phyloP scores from a whole-genome alignment of 2,329 filamentous ascomycete genomes.

The Sclerotinia subarctica region DNA sequence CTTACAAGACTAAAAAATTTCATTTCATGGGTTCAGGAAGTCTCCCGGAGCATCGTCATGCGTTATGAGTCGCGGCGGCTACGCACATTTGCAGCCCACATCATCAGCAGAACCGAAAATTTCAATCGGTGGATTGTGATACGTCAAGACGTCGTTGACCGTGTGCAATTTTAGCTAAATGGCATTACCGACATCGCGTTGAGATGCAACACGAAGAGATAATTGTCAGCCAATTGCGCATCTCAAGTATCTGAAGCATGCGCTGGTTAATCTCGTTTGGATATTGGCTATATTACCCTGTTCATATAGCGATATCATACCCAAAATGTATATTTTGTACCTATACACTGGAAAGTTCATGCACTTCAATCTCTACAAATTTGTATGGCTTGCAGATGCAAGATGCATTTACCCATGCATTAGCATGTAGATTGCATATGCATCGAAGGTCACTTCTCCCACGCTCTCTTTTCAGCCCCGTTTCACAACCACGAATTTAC shows the following conservation, averaged over 20 bases:
- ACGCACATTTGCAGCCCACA: conserved; percentile 1
- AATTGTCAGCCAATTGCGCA: background rate
- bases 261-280: background rate
- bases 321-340: background rate
- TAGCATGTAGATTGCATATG: conserved; percentile 14
- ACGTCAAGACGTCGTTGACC: background rate
- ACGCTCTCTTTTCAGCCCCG: conserved; percentile 9
- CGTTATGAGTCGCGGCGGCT: conserved; percentile 11
- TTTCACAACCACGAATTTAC: conserved; percentile 28
- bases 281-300: background rate
- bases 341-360: background rate
- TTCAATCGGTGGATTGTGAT: background rate
- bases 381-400: conserved; percentile 13
- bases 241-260: background rate
- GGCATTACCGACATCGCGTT: background rate
- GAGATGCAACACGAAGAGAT: background rate
- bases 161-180: background rate
- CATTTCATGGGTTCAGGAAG: conserved; percentile 17
- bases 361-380: background rate
- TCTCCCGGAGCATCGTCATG: conserved; percentile 15
- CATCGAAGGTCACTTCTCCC: conserved; percentile 17
- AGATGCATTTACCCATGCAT: conserved; percentile 17
- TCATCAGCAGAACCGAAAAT: conserved; percentile 12
- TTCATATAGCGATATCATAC: conserved; percentile 5
- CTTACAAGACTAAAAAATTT: background rate